Evolutionary conservation across 2,329 filamentous ascomycete species (phyloP).

Genomic region (Septoria petroselini): DNA sequence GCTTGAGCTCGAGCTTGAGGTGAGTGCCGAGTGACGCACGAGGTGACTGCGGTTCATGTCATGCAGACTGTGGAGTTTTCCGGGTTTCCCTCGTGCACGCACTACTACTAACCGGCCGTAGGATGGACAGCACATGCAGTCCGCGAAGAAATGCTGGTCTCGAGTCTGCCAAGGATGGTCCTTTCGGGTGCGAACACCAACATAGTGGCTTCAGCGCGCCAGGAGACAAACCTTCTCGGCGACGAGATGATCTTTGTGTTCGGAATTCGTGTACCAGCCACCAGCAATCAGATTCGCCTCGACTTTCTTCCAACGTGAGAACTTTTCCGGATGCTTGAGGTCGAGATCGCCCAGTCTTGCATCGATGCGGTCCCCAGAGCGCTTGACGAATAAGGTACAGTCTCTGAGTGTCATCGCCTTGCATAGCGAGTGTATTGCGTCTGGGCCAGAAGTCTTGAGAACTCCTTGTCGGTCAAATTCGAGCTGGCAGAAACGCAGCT

Average conservation of each 20-base stretch:
- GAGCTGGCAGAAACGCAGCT: constrained; percentile 40
- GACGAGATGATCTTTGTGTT: constrained; percentile 13
- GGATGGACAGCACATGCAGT: too few species aligned
- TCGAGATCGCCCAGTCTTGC: constrained; percentile 48
- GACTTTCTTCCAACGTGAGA: constrained; percentile 43
- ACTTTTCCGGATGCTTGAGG: constrained; percentile 45
- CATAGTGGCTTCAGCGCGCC: constrained; percentile 18
- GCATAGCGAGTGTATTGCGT: constrained; percentile 30
- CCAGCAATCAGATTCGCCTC: constrained; percentile 41
- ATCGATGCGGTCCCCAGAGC: constrained; percentile 34
- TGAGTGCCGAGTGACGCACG: not conserved
- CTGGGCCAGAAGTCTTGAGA: constrained; percentile 6
- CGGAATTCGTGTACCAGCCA: constrained; percentile 43
- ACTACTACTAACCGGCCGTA: too few species aligned
- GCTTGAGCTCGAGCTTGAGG: not conserved
- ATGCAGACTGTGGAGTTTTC: too few species aligned
- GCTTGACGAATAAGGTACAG: constrained; percentile 45
- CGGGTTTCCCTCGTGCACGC: too few species aligned
- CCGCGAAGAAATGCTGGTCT: too few species aligned
- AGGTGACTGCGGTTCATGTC: too few species aligned
- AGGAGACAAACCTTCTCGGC: constrained; percentile 30
- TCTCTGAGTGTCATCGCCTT: constrained; percentile 50
- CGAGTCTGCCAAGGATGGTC: too few species aligned
- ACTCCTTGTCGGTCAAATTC: constrained; percentile 41
- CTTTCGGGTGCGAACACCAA: too few species aligned